These are phyloP conservation scores for Termitomyces sp. DNA, from an alignment of 768 basidiomycete genomes.

Conservation along the genomic window DNA sequence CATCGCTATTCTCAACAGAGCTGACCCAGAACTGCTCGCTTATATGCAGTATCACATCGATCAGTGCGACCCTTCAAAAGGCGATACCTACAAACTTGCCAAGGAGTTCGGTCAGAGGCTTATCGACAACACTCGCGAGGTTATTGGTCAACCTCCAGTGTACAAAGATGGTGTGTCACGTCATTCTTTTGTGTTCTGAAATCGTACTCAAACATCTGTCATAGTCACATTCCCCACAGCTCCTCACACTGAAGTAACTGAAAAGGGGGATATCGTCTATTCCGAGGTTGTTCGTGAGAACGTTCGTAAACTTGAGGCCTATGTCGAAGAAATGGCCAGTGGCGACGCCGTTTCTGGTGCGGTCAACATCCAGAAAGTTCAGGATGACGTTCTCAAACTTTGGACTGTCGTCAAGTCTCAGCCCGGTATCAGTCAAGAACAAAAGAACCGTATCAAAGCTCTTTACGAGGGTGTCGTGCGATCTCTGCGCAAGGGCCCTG, in stretches of 20 bases:
- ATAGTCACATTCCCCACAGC: slow-evolving; percentile 97
- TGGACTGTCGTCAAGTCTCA: slow-evolving; percentile 98
- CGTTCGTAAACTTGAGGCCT: slow-evolving; percentile 95
- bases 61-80: slow-evolving; percentile 69
- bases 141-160: slow-evolving; percentile 75
- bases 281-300: slow-evolving; percentile 93
- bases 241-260: slow-evolving; percentile 89
- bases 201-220: not conserved
- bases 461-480: slow-evolving; percentile 96
- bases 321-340: slow-evolving; percentile 97
- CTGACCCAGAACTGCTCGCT: slow-evolving; percentile 83
- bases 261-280: slow-evolving; percentile 92
- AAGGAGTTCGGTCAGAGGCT: slow-evolving; percentile 97
- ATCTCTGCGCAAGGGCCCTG: slow-evolving; percentile 78
- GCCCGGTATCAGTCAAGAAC: slow-evolving; percentile 94
- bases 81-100: slow-evolving; percentile 90
- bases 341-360: slow-evolving; percentile 79
- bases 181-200: not conserved
- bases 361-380: slow-evolving; percentile 96
- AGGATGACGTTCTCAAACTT: slow-evolving; percentile 92
- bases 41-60: slow-evolving; percentile 98
- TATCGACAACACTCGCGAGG: slow-evolving; percentile 88
- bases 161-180: slow-evolving; percentile 85
- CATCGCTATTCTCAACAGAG: slow-evolving; percentile 96
- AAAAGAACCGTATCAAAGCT: slow-evolving; percentile 92